Conservation (phyloP, 2,329 filamentous ascomycete genomes). For the Penicillium sp. region DNA sequence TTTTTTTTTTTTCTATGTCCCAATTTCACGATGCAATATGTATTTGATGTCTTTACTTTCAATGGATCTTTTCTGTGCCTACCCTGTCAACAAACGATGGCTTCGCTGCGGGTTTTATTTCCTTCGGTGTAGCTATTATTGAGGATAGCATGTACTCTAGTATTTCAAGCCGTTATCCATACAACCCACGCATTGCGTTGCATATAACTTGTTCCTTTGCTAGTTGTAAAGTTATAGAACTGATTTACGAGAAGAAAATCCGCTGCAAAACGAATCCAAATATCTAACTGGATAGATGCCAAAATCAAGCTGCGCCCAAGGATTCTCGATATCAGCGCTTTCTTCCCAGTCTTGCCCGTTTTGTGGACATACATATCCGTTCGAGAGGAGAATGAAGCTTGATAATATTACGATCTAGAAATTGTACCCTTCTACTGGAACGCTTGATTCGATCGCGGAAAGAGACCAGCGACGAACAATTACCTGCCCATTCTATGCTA, state of each 20-base stretch:
- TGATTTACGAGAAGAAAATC: too few species aligned
- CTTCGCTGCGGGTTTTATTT: conserved; percentile 1
- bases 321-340: neutral
- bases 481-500: too few species aligned
- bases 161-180: neutral
- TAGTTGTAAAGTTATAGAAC: too few species aligned
- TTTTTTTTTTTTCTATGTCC: conserved; percentile 15
- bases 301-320: neutral
- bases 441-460: too few species aligned
- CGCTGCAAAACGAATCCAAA: too few species aligned
- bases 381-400: too few species aligned
- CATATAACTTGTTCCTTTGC: neutral
- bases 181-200: neutral
- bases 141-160: conserved; percentile 13
- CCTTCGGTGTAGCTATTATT: neutral
- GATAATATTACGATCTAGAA: too few species aligned
- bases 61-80: conserved; percentile 22
- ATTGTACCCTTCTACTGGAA: too few species aligned
- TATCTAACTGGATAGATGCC: too few species aligned
- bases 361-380: too few species aligned
- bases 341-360: too few species aligned
- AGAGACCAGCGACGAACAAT: too few species aligned
- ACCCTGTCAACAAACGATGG: conserved; percentile 10
- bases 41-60: conserved; percentile 18
- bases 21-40: conserved; percentile 19